Conservation (phyloP, 2,329 filamentous ascomycete genomes). For the Chaetomiaceae sp. region DNA sequence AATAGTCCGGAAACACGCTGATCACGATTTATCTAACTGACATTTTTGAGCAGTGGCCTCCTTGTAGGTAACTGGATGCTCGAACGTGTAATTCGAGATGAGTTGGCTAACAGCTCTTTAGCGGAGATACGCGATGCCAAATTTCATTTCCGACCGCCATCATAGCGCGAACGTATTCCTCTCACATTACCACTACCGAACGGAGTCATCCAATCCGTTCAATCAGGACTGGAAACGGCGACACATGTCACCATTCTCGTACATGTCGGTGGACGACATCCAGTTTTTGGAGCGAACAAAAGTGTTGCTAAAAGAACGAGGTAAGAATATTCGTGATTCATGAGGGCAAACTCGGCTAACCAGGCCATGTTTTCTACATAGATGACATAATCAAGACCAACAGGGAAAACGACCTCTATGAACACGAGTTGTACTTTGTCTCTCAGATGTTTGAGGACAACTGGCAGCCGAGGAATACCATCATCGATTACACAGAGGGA, state of each 20-base stretch:
- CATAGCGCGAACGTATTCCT: conserved; percentile 18
- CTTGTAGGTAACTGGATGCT: background rate
- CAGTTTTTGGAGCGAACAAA: conserved; percentile 1
- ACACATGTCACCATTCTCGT: conserved; percentile 11
- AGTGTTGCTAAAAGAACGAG: background rate
- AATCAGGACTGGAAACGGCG: conserved; percentile 12
- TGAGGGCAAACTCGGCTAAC: background rate
- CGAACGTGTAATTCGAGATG: background rate
- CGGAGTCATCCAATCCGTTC: conserved; percentile 17
- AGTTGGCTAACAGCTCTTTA: background rate
- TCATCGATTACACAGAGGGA: conserved; percentile 4
- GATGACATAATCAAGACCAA: conserved; percentile 9
- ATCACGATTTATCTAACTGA: too few relatives aligned
- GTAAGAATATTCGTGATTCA: background rate
- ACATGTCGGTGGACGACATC: conserved; percentile 12
- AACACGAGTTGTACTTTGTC: conserved; percentile 18
- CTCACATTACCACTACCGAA: conserved; percentile 18
- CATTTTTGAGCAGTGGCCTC: too few relatives aligned
- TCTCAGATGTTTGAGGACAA: conserved; percentile 18
- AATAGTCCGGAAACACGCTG: too few relatives aligned
- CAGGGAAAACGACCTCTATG: conserved; percentile 8
- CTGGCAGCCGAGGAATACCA: conserved; percentile 13
- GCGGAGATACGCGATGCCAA: conserved; percentile 15
- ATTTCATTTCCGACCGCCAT: conserved; percentile 17
- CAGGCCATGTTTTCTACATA: conserved; percentile 1